Conservation (phyloP, 2,329 filamentous ascomycete species). For the Penicillium verrucosum region DNA sequence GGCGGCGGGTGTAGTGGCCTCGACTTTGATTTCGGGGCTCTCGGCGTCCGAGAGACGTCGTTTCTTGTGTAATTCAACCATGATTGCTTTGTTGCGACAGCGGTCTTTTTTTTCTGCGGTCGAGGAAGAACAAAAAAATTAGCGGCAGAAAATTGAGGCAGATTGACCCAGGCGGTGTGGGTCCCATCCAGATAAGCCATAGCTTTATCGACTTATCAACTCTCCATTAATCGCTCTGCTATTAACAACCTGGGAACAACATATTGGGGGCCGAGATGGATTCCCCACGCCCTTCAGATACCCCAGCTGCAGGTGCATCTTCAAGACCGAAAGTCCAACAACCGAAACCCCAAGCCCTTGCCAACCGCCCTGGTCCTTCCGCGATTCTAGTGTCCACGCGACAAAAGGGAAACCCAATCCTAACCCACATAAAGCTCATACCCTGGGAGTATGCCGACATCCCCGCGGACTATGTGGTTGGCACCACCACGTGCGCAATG, state of each 20-base stretch:
- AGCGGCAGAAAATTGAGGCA: constrained; percentile 34
- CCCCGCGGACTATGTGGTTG: constrained; percentile 88
- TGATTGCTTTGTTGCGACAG: constrained; percentile 16
- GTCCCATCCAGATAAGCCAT: constrained; percentile 7
- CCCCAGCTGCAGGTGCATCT: constrained; percentile 16
- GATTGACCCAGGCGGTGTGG: constrained; percentile 12
- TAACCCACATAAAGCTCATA: constrained; percentile 75
- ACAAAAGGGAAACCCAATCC: constrained; percentile 91
- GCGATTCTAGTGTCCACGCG: constrained; percentile 85
- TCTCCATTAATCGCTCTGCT: constrained; percentile 16
- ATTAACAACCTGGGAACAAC: background rate
- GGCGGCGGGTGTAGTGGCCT: constrained; percentile 20
- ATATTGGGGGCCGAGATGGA: background rate
- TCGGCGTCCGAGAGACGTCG: constrained; percentile 33
- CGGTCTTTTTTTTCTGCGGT: constrained; percentile 16
- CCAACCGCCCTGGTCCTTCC: constrained; percentile 63
- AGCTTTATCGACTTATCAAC: constrained; percentile 17
- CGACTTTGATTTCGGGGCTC: constrained; percentile 18
- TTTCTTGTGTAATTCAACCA: constrained; percentile 38
- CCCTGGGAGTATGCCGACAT: constrained; percentile 98
- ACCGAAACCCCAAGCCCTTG: constrained; percentile 81
- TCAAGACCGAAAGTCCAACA: constrained; percentile 64
- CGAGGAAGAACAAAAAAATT: constrained; percentile 28
- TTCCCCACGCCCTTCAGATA: constrained; percentile 39
- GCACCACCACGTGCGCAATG: constrained; percentile 80